Conservation (phyloP, 441 rosid species). For the Adansonia grandidieri region DNA sequence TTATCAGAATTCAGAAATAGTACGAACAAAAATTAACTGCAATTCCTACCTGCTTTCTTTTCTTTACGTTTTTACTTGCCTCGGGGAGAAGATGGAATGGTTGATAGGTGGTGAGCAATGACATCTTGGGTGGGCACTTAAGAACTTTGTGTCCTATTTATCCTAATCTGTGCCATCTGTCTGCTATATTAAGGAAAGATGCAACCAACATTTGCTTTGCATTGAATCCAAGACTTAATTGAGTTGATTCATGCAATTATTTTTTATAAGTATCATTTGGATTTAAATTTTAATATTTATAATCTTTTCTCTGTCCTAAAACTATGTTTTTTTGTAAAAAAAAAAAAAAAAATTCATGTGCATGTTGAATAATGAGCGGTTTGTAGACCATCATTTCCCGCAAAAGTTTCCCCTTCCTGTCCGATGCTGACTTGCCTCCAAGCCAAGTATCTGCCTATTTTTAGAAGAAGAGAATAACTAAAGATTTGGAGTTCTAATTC, state of each 20-base stretch:
- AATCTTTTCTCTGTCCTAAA: too few relatives aligned
- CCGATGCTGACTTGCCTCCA: too few relatives aligned
- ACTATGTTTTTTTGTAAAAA: too few relatives aligned
- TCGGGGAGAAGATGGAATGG: slow-evolving; percentile 28
- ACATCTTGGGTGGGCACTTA: slow-evolving; percentile 26
- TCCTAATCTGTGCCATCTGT: slow-evolving; percentile 1
- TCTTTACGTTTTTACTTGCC: slow-evolving; percentile 22
- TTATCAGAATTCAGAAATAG: background rate
- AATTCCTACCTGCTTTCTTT: background rate
- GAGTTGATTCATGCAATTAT: too few relatives aligned
- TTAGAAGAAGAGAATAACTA: too few relatives aligned
- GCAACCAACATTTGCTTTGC: background rate
- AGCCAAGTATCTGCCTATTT: too few relatives aligned
- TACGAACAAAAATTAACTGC: background rate
- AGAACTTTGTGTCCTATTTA: background rate
- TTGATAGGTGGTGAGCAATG: slow-evolving; percentile 26
- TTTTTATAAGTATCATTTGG: too few relatives aligned
- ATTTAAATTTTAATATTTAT: too few relatives aligned
- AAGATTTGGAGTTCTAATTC: background rate
- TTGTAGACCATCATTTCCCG: too few relatives aligned
- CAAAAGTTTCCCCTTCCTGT: too few relatives aligned
- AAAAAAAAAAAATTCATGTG: too few relatives aligned
- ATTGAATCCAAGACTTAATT: background rate
- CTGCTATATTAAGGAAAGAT: background rate
- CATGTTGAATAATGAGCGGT: too few relatives aligned